Evolutionary conservation across 768 basidiomycete species (phyloP).

Genomic region (Agaricus sinodeliciosus): DNA sequence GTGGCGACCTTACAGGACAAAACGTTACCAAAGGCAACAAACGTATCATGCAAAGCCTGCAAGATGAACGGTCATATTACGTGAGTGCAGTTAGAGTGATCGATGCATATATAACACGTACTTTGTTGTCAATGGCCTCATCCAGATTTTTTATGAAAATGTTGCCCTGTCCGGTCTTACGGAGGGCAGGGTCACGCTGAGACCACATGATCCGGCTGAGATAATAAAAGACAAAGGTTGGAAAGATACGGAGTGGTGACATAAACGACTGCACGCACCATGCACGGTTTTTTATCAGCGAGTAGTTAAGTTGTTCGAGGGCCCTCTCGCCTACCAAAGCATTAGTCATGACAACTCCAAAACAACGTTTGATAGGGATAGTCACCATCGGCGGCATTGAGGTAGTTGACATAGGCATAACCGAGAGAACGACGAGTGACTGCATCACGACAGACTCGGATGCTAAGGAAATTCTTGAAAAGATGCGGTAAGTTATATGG

Average conservation of each 20-base stretch:
- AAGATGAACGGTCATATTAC: not conserved
- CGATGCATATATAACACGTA: constrained; percentile 17
- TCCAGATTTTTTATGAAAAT: constrained; percentile 99
- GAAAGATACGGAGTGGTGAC: constrained; percentile 9
- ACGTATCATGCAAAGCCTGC: constrained; percentile 97
- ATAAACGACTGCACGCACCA: constrained; percentile 48
- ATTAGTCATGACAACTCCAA: constrained; percentile 5
- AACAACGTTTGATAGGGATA: constrained; percentile 10
- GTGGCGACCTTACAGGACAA: constrained; percentile 98
- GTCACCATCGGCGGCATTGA: constrained; percentile 89
- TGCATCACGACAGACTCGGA: constrained; percentile 99
- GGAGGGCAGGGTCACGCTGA: constrained; percentile 97
- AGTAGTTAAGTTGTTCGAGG: constrained; percentile 98
- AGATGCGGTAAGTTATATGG: constrained; percentile 3
- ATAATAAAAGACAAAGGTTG: constrained; percentile 13
- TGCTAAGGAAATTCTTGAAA: constrained; percentile 40
- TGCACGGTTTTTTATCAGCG: constrained; percentile 94
- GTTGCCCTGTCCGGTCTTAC: constrained; percentile 99
- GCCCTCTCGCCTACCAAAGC: constrained; percentile 79
- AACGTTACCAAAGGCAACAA: constrained; percentile 97
- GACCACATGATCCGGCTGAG: constrained; percentile 99
- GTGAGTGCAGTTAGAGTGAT: not conserved
- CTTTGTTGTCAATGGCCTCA: constrained; percentile 97
- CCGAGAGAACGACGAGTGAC: constrained; percentile 99
- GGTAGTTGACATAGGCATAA: constrained; percentile 99